Evolutionary conservation across 2,329 filamentous ascomycete species (phyloP).

Genomic region (Exserohilum turcica): DNA sequence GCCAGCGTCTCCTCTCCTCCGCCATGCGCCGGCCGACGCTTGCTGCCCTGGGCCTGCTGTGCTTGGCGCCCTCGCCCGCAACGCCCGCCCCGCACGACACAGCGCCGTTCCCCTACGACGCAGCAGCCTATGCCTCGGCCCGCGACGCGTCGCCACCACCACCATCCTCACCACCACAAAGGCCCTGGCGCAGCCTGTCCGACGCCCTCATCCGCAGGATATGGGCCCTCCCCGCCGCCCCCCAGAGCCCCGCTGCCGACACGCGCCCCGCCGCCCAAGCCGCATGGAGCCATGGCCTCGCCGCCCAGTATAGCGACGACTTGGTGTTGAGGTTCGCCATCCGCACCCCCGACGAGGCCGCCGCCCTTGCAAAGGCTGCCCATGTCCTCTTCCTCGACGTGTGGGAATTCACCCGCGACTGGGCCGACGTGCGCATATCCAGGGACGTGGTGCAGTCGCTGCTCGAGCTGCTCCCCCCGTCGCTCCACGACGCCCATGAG

Average conservation of each 20-base stretch:
- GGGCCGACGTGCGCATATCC: constrained; percentile 81
- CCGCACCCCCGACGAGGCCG: constrained; percentile 69
- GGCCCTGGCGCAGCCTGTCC: constrained; percentile 43
- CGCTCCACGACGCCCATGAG: constrained; percentile 72
- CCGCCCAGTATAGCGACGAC: constrained; percentile 71
- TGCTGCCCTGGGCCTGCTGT: constrained; percentile 37
- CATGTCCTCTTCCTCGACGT: constrained; percentile 82
- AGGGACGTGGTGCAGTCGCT: constrained; percentile 79
- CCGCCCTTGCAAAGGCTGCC: constrained; percentile 72
- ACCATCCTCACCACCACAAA: constrained; percentile 26
- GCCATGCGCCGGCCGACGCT: constrained; percentile 38
- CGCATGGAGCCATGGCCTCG: constrained; percentile 26
- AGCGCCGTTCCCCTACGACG: constrained; percentile 19
- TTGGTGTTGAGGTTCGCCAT: constrained; percentile 91
- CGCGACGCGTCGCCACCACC: constrained; percentile 30
- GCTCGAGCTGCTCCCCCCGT: constrained; percentile 75
- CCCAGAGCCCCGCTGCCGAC: constrained; percentile 13
- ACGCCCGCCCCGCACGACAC: constrained; percentile 41
- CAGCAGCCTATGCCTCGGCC: constrained; percentile 12
- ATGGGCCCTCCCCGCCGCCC: constrained; percentile 34
- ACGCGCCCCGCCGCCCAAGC: not conserved
- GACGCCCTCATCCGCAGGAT: constrained; percentile 43
- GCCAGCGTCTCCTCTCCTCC: not conserved
- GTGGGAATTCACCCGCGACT: constrained; percentile 82
- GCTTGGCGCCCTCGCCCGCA: constrained; percentile 34